Evolutionary conservation across 345 rosid species (phyloP), one percentile per base, ranked within the genome.

Genomic region (Mallotus nudiflorus): DNA sequence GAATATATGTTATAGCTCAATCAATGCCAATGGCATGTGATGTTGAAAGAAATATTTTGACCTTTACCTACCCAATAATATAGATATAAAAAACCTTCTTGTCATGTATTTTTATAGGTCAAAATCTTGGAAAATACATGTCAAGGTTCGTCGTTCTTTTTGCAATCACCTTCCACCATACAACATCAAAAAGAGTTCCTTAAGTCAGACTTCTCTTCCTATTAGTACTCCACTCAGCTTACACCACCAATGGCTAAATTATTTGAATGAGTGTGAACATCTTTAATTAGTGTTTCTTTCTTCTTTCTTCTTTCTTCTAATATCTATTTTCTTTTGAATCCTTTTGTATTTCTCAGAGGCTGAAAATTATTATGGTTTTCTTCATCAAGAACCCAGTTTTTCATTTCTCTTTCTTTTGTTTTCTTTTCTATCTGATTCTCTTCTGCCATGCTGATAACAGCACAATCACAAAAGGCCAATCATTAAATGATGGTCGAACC

Each of bases 401-500:
- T 42, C 59, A 67, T 58, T 65, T 58, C 51, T 61, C 66, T 4
- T 76, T 84, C 16, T 37, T 81, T 19, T 65, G 57, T 52, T 27
- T 74, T 12, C 66, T 71, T 39, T 68, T 55, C 24, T 75, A 70
- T 65, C 58, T 53, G 52, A 53, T 24, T 67, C 66, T 72, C 9
- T 66, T 76, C 70, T 82, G 82, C 49, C 27, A 66, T 42, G 77
- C 82, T 12, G 75, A 65, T 20, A 65, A 74, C 70, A 62, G 72
- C 70, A 44, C 28, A 24, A 68, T 91, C 78, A 78, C 78, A 2
- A 75, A 12, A 65, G 85, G 84, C 71, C 66, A 80, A 27, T 52
- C 63, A 1, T 25, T 91, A 24, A 53, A 18, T 74, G 92, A 85
- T 51, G 96, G 86, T 5, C 85, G 81, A 9, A 73, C 77, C 39